Base-by-base conservation (phyloP, 2,329 filamentous ascomycete genomes). In the Aspergillus eucalypticola region DNA sequence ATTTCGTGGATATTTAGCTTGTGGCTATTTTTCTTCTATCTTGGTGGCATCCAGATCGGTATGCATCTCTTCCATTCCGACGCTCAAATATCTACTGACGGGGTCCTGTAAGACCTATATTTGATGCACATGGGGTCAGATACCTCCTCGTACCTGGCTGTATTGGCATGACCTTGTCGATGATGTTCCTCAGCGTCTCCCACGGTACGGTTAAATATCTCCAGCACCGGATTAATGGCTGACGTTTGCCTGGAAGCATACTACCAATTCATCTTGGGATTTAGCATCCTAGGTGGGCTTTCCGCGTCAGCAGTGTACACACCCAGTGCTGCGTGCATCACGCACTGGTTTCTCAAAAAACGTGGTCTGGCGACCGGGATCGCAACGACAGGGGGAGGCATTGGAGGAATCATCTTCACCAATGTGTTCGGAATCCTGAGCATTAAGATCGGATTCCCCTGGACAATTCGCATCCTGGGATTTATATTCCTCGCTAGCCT, bases 1-100 rank as follows among this genome's bases (percentile, higher is more conserved):
- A 71, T 75, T 10, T 70, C 69, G 3, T 77, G 75, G 75, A 77
- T 76, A 39, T 73, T 75, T 29, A 69, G 72, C 42, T 42, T 68
- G 1, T 76, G 71, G 41, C 62, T 64, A 1, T 77, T 76, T 59
- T 67, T 76, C 41, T 55, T 74, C 17, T 74, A 70, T 48, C 65
- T 76, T 41, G 67, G 65, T 11, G 70, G 73, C 25, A 67, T 71
- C 1, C 74, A 75, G 46, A 58, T 62, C 60, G 74, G 58, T 71
- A 66, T 68, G 50, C 52, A 42, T 56, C 56, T 7, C n/a, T 17
- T 19, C 11, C 17, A n/a, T 46, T 48, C n/a, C 49, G 19, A 21
- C 19, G 53, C 23, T 38, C 35, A 35, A 11, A 42, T 49, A 23
- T 25, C n/a, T 17, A 35, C 17, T 11, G 2, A 39, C 44, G 2